Base-by-base conservation (phyloP, 345 rosid genomes). In the Citrus inodora region DNA sequence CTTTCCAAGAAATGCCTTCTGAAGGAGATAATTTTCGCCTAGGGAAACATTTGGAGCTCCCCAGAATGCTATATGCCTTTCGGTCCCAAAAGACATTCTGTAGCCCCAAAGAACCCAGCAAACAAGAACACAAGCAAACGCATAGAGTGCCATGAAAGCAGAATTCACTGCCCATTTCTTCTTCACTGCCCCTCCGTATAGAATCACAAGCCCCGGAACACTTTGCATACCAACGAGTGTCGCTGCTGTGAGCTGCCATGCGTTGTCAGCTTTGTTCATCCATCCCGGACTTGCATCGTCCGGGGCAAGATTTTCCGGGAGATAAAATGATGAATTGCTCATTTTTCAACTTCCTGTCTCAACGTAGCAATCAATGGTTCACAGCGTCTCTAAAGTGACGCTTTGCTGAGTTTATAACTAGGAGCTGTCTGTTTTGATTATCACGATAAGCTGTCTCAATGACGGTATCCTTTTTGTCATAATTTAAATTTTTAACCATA, bases 91-190 rank as follows among this genome's bases (percentile, higher is more conserved):
- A 17, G 88, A 82, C 84, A 85, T 71, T 16, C 66, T 75, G 76
- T 82, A 85, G 7, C 84, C 88, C 88, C 88, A 85, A 0, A 42
- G 7, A 58, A 82, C 88, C 88, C 88, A 82, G 71, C 86, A 85
- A 73, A 85, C 67, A 65, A 82, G 80, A 27, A 85, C 88, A 68
- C 84, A 78, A 11, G 86, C 86, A 58, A 85, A 85, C 7, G 86
- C 85, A 65, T 85, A 82, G 38, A 82, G 78, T 2, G 78, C 82
- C 88, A 85, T 85, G 84, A 85, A 80, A 4, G 88, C 88, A 4
- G 88, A 85, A 56, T 85, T 82, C 70, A 85, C 84, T 0, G 84
- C 86, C 88, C 88, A 85, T 62, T 85, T 85, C 80, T 82, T 85
- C 82, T 85, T 85, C 73, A 82, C 88, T 19, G 61, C 88, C 9